These are phyloP conservation scores for Pythium sukuiense DNA, from an alignment of 352 stramenopile species.

Conservation along the genomic window DNA sequence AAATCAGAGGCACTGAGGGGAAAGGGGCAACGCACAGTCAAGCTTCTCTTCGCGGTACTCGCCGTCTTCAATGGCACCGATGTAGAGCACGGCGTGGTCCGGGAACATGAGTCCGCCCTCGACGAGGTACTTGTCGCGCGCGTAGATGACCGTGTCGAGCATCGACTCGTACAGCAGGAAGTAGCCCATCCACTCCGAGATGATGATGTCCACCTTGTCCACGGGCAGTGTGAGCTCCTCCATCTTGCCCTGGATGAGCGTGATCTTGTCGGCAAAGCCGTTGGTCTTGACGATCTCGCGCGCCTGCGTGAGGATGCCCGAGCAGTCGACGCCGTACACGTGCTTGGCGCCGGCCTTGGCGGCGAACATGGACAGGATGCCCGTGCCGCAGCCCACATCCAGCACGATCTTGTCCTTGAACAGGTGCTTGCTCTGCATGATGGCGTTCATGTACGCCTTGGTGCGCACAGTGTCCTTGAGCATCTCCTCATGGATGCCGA, in stretches of 20 bases:
- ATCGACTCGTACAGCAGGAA: constrained; percentile 98
- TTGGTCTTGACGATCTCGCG: constrained; percentile 95
- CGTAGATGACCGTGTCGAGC: constrained; percentile 96
- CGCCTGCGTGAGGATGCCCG: constrained; percentile 93
- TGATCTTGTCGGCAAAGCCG: constrained; percentile 92
- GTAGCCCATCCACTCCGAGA: constrained; percentile 99
- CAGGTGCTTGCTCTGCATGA: constrained; percentile 95
- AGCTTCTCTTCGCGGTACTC: constrained; percentile 94
- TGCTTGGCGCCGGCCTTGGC: constrained; percentile 91
- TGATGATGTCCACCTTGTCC: constrained; percentile 95
- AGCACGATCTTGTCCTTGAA: constrained; percentile 97
- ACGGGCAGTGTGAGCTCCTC: constrained; percentile 92
- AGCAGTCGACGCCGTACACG: constrained; percentile 96
- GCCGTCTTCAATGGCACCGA: constrained; percentile 96
- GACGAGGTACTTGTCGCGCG: constrained; percentile 95
- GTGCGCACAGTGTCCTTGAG: constrained; percentile 97
- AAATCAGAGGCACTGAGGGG: constrained; percentile 7
- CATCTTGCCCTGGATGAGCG: constrained; percentile 94
- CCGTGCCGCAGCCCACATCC: constrained; percentile 96
- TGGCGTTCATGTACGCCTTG: constrained; percentile 97
- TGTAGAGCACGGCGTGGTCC: constrained; percentile 94
- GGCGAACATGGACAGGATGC: constrained; percentile 97
- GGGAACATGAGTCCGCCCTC: constrained; percentile 94
- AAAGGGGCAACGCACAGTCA: constrained; percentile 56
- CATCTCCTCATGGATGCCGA: constrained; percentile 99